These are phyloP conservation scores for Picea sitchensis DNA, from an alignment of 75 land plant genomes.

Conservation along the genomic window DNA sequence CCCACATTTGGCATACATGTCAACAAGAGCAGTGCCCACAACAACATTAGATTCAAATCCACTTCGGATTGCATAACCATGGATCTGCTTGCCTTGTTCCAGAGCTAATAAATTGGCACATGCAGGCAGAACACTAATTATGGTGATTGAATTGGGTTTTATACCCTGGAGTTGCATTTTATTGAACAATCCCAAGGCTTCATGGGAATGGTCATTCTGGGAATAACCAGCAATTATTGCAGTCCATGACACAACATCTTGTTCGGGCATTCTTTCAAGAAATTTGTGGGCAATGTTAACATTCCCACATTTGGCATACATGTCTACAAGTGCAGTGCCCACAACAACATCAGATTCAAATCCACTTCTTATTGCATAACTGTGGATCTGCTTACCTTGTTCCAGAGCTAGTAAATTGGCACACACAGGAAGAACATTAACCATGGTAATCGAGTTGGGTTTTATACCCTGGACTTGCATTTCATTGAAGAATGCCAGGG, in stretches of 20 bases:
- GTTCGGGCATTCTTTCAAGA: conserved; percentile 40
- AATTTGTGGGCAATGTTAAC: conserved; percentile 34
- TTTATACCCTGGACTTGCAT: conserved; percentile 22
- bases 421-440: conserved; percentile 55
- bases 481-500: conserved; percentile 30
- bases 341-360: conserved; percentile 34
- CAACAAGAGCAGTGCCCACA: conserved; percentile 49
- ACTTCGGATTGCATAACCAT: conserved; percentile 22
- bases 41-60: conserved; percentile 42
- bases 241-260: conserved; percentile 56
- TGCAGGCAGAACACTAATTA: conserved; percentile 44
- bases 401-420: conserved; percentile 23
- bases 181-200: conserved; percentile 34
- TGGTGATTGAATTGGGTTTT: conserved; percentile 47
- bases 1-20: conserved; percentile 66
- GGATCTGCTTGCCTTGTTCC: conserved; percentile 23
- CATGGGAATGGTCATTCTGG: conserved; percentile 37
- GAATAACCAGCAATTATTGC: conserved; percentile 67
- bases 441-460: conserved; percentile 39
- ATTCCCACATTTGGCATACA: conserved; percentile 68
- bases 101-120: conserved; percentile 18
- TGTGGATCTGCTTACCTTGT: conserved; percentile 53
- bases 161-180: conserved; percentile 39
- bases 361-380: conserved; percentile 30
- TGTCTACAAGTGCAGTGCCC: conserved; percentile 65